Base-by-base conservation (phyloP, 345 rosid species). In the Brassica rapa region DNA sequence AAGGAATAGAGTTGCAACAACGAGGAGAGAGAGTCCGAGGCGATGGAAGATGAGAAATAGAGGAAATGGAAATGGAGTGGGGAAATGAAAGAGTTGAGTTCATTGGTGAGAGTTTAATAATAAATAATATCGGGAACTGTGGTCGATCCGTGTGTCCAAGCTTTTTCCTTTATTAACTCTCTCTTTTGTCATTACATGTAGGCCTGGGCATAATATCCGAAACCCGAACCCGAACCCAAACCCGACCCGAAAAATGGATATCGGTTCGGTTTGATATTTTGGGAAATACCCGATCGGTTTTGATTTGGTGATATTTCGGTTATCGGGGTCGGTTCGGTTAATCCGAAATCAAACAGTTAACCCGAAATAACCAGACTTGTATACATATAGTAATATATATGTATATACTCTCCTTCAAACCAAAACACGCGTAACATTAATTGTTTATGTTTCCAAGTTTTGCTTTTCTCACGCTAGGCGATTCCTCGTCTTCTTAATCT, bases 1-100 rank as follows among this genome's bases (percentile, higher is more conserved):
- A 71, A 66, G 24, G 61, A 56, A 41, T 23, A 49, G 77, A 11
- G 72, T 57, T 55, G 71, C 27, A 37, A 59, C 35, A 57, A 14
- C 35, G 72, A 46, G 32, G 55, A 33, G 23, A 30, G 16, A 62
- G 10, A 4, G 8, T 51, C 71, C 21, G 66, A 35, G 16, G 59
- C n/a, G 43, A 62, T 10, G 70, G 32, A 69, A 62, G 74, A 77
- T 62, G 64, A 59, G 29, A 57, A 55, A 46, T 32, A 39, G 76
- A 77, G 60, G 62, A 71, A 27, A 41, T 59, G 59, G 33, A 61
- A 61, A 65, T 21, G 70, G 55, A 66, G 25, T 39, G 55, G 29
- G 55, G 41, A 70, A 69, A 62, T 51, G 59, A 62, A 70, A 77
- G 32, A 64, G 30, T 37, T 12, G 66, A 37, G 19, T 41, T 12